Base-by-base conservation (phyloP, 1,139 yeast genomes). In the Yamadazyma trypodendri region DNA sequence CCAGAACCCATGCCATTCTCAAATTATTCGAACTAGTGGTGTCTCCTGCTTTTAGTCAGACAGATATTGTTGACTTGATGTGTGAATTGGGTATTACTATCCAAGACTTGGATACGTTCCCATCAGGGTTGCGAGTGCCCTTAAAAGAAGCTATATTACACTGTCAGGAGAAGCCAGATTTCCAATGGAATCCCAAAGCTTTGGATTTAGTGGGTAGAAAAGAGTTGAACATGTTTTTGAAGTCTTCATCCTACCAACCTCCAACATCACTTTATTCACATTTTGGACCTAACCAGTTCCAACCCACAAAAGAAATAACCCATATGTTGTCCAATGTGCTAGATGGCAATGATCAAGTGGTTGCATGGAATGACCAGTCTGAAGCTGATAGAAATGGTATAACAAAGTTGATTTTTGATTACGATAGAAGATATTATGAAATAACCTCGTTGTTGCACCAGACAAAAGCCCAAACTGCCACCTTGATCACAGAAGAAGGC, bases 341-440 rank as follows among this genome's bases (percentile, higher is more conserved):
- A 22, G 80, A 72, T n/a, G 67, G 62, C 17, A 56, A 51, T 35
- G 86, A 79, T 15, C 58, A 68, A 2, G 49, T 72, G 2, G 64
- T 73, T 29, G 77, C 85, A 0, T 79, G 85, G 85, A 85, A 80
- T 61, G 82, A 76, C 7, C 81, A 77, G 41, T 68, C 79, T 2
- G 89, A 84, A 52, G 78, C 82, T 12, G 88, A 82, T 44, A 63
- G 84, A 42, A 68, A 80, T 32, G 75, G 75, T 28, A 72, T 84
- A n/a, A 81, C 92, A 0, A 77, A 77, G 46, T 60, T 85, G 15
- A 81, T 90, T 1, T 90, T 88, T 55, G 81, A 83, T 14, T 72
- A 76, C 30, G 97, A 90, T 55, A 64, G 95, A 39, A 68, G 97
- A 37, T 84, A 84, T 54, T 81, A 77, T 49, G 96, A 90, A 50